phyloP scores from a whole-genome alignment of 1,139 yeast genomes.

The Geotrichum macrosporum region DNA sequence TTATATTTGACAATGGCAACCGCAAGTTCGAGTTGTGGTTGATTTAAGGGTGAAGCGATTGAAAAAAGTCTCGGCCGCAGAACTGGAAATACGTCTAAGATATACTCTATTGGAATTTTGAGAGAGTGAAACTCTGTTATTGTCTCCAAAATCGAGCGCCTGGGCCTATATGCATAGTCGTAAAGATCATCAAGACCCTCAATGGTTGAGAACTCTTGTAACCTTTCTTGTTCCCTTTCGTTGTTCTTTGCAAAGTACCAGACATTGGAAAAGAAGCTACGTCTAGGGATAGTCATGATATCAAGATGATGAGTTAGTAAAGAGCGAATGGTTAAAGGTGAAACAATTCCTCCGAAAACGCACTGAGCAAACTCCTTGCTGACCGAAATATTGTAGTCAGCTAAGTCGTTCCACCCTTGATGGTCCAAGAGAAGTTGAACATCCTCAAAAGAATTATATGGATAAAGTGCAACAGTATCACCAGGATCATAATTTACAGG shows the following conservation, averaged over 20 bases:
- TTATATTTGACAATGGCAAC: constrained; percentile 83
- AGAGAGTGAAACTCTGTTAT: constrained; percentile 73
- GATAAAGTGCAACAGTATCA: constrained; percentile 73
- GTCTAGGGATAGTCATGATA: constrained; percentile 72
- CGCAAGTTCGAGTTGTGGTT: constrained; percentile 50
- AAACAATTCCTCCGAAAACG: constrained; percentile 54
- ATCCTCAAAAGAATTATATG: constrained; percentile 59
- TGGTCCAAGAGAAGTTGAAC: constrained; percentile 62
- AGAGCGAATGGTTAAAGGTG: constrained; percentile 59
- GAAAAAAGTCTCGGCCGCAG: constrained; percentile 80
- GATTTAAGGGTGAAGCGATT: constrained; percentile 55
- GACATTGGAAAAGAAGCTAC: constrained; percentile 61
- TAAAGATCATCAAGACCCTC: constrained; percentile 69
- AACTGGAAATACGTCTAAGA: constrained; percentile 72
- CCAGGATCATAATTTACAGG: constrained; percentile 52
- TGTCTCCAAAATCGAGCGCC: constrained; percentile 81
- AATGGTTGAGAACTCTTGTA: constrained; percentile 65
- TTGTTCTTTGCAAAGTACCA: constrained; percentile 69
- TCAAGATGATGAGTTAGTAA: constrained; percentile 79
- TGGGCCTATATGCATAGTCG: constrained; percentile 85
- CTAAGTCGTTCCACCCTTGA: constrained; percentile 70
- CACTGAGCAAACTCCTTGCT: constrained; percentile 33
- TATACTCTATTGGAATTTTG: constrained; percentile 64
- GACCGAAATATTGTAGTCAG: constrained; percentile 48
- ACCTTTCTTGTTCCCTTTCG: constrained; percentile 66